A percentile compares a stretch with the other conserved stretches of the same genome.
Conservation (phyloP, 495 filamentous ascomycete genomes). For the Talaromyces nanjingensis region DNA sequence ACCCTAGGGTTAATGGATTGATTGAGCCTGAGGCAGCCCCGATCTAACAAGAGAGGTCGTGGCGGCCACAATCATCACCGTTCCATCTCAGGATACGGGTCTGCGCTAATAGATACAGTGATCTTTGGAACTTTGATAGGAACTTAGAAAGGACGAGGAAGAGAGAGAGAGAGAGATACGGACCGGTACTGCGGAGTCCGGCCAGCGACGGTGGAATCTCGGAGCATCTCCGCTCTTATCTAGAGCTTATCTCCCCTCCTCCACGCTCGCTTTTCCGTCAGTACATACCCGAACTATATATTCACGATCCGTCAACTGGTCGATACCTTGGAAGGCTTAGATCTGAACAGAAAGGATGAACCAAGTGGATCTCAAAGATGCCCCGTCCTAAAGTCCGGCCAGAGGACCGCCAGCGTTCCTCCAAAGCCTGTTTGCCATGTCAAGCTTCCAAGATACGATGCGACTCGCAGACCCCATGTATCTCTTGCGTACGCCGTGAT, state of each 20-base stretch:
- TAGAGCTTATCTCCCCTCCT: background rate
- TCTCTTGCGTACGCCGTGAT: conserved; percentile 3
- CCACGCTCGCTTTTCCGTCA: background rate
- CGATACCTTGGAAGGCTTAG: background rate
- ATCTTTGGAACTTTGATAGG: too few relatives aligned
- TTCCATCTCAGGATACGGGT: too few relatives aligned
- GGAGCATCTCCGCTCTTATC: background rate
- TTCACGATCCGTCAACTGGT: background rate
- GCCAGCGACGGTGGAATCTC: background rate
- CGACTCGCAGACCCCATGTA: conserved; percentile 7
- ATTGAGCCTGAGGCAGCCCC: too few relatives aligned
- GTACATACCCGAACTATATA: background rate
- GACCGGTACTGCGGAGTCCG: background rate
- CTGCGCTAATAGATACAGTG: too few relatives aligned
- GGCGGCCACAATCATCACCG: too few relatives aligned
- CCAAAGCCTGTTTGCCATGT: conserved; percentile 6
- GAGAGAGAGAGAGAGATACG: background rate
- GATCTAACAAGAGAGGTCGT: too few relatives aligned
- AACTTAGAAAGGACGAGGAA: background rate
- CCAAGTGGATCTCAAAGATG: background rate
- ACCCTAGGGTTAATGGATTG: too few relatives aligned
- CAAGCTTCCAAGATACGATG: conserved; percentile 9
- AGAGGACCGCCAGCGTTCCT: conserved; percentile 7
- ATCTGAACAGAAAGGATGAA: background rate
- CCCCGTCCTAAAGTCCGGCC: conserved; percentile 7